Conservation (phyloP, 441 rosid genomes). For the Codiaeum variegatum region DNA sequence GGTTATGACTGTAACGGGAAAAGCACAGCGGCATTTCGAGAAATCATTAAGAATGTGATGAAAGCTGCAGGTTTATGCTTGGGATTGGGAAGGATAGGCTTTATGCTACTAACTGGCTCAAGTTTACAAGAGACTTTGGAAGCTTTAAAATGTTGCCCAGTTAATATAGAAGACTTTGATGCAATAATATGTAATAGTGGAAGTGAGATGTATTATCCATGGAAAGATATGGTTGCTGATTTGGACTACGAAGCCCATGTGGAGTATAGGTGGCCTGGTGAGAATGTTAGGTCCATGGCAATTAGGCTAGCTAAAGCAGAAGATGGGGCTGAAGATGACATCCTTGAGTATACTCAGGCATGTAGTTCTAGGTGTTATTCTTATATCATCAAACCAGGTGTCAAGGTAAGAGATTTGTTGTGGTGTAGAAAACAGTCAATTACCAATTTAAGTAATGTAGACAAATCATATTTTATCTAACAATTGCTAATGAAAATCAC, state of each 20-base stretch:
- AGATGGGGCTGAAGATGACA: conserved; percentile 49
- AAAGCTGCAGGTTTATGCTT: conserved; percentile 53
- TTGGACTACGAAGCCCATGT: conserved; percentile 69
- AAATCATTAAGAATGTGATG: conserved; percentile 53
- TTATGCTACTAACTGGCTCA: conserved; percentile 62
- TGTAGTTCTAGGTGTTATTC: conserved; percentile 64
- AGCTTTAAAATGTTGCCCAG: conserved; percentile 44
- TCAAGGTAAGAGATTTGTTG: conserved; percentile 42
- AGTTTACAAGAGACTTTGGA: conserved; percentile 56
- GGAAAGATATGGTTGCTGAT: conserved; percentile 74
- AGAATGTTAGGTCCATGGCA: conserved; percentile 50
- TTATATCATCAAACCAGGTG: conserved; percentile 59
- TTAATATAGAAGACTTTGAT: conserved; percentile 71
- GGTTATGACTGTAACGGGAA: conserved; percentile 50
- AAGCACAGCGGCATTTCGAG: conserved; percentile 38
- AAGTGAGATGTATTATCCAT: conserved; percentile 69
- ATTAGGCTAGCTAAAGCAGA: conserved; percentile 52
- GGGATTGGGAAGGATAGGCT: conserved; percentile 53
- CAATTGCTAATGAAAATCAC: conserved; percentile 17
- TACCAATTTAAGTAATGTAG: not conserved
- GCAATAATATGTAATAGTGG: conserved; percentile 84
- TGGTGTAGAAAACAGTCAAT: not conserved
- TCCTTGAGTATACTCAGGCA: conserved; percentile 41
- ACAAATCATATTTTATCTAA: not conserved
- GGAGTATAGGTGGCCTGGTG: conserved; percentile 87